Conservation (phyloP, 768 basidiomycete species). For the Leccinum obscurum region DNA sequence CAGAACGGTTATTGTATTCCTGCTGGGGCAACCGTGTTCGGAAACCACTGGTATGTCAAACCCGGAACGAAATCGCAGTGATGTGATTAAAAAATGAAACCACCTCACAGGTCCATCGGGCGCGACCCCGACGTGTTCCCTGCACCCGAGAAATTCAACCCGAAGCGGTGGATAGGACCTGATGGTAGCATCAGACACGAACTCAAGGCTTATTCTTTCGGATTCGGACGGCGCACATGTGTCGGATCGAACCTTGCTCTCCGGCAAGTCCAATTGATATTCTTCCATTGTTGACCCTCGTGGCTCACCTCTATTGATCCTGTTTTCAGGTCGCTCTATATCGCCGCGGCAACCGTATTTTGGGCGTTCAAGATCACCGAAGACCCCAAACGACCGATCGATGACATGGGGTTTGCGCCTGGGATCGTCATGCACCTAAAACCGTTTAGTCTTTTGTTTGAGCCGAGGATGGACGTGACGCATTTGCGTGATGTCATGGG, state of each 20-base stretch:
- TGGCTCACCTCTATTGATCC: not conserved
- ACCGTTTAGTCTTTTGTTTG: conserved; percentile 58
- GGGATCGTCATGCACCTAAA: conserved; percentile 63
- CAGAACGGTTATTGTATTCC: conserved; percentile 39
- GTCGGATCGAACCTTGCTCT: conserved; percentile 26
- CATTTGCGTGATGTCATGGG: conserved; percentile 17
- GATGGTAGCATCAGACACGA: conserved; percentile 50
- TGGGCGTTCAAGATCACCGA: conserved; percentile 59
- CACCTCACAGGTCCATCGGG: conserved; percentile 20
- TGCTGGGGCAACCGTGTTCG: conserved; percentile 35
- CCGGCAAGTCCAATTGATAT: conserved; percentile 17
- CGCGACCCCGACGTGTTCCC: conserved; percentile 30
- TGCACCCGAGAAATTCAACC: conserved; percentile 50
- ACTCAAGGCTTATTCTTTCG: conserved; percentile 51
- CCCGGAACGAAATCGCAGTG: not conserved
- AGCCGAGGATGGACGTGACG: conserved; percentile 39
- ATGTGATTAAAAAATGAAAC: not conserved
- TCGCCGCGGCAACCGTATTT: conserved; percentile 60
- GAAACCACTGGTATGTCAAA: conserved; percentile 28
- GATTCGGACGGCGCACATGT: conserved; percentile 46
- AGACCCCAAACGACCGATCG: conserved; percentile 53
- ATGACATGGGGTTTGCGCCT: conserved; percentile 61
- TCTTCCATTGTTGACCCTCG: not conserved
- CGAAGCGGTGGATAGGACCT: conserved; percentile 51
- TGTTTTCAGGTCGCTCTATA: conserved; percentile 53